Percentiles rank a stretch among this genome's conserved stretches.
phyloP scores from a whole-genome alignment of 1,284 basidiomycete genomes.

The Grifola frondosa region DNA sequence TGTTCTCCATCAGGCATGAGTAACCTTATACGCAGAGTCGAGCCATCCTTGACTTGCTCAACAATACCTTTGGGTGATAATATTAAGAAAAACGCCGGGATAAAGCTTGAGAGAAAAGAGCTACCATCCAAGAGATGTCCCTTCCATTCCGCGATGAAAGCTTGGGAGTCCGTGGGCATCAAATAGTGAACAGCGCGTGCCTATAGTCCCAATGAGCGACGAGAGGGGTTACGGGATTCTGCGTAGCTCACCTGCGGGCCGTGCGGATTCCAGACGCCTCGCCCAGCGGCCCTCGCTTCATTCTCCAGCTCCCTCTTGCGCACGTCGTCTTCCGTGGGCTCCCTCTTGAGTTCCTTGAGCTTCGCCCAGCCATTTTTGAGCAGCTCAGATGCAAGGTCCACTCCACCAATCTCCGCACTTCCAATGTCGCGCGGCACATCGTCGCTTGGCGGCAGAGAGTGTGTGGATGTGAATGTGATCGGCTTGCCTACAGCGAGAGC shows the following conservation, averaged over 20 bases:
- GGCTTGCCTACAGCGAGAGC: constrained; percentile 86
- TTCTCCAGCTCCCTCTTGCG: constrained; percentile 74
- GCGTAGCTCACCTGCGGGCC: constrained; percentile 68
- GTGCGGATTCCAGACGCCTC: constrained; percentile 88
- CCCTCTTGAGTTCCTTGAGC: constrained; percentile 83
- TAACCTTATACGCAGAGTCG: constrained; percentile 85
- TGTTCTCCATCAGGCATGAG: constrained; percentile 87
- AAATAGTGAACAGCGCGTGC: constrained; percentile 75
- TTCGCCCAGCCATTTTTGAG: constrained; percentile 90
- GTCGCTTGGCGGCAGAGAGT: constrained; percentile 70
- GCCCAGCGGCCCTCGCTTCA: constrained; percentile 75
- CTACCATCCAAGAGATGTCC: constrained; percentile 85
- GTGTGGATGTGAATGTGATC: constrained; percentile 74
- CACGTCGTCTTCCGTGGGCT: constrained; percentile 76
- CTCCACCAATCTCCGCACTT: constrained; percentile 63
- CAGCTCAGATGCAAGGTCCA: constrained; percentile 78
- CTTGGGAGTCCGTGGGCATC: constrained; percentile 89
- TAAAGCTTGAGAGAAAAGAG: constrained; percentile 15
- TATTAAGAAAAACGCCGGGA: background rate
- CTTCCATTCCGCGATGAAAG: constrained; percentile 90
- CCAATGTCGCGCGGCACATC: constrained; percentile 77
- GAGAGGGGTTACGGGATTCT: no score
- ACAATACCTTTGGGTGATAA: constrained; percentile 65
- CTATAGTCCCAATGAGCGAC: constrained; percentile 46
- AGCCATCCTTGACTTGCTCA: constrained; percentile 93